Evolutionary conservation across 2,329 filamentous ascomycete genomes (phyloP).

Genomic region (Plectosphaerella plurivora): DNA sequence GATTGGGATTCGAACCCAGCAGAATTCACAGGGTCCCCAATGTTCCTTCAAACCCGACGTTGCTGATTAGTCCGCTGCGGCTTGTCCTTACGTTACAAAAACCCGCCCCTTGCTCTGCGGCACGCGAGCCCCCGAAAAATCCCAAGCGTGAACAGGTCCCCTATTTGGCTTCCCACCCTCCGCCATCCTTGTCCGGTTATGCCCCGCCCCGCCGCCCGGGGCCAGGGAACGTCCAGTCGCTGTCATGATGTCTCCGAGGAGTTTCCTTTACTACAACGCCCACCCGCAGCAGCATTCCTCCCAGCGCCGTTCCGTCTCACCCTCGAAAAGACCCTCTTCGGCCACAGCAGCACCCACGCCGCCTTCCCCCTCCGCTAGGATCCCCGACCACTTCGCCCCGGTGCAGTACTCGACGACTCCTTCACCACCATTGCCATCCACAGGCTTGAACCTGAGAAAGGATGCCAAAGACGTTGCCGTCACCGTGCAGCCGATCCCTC

Average conservation of each 20-base stretch:
- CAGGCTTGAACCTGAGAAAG: conserved; percentile 12
- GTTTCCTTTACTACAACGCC: conserved; percentile 15
- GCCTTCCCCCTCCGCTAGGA: conserved; percentile 1
- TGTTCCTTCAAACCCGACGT: neutral
- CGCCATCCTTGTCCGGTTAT: conserved; percentile 6
- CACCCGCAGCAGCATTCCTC: conserved; percentile 8
- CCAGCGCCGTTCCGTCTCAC: neutral
- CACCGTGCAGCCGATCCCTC: conserved; percentile 11
- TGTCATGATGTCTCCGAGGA: conserved; percentile 15
- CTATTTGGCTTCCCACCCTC: neutral
- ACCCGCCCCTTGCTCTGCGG: neutral
- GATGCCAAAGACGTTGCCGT: conserved; percentile 13
- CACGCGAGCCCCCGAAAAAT: neutral
- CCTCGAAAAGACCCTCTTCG: conserved; percentile 3
- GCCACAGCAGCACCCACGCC: conserved; percentile 1
- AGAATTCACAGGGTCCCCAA: neutral
- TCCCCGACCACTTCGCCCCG: neutral
- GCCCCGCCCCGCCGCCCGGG: conserved; percentile 12
- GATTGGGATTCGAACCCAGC: neutral
- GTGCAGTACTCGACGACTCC: conserved; percentile 1
- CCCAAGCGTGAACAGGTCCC: neutral
- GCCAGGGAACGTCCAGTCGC: conserved; percentile 12
- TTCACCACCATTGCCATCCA: conserved; percentile 6
- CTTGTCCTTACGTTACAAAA: neutral
- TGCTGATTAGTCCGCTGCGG: neutral